These are phyloP conservation scores for Cerioporus squamosus DNA, from an alignment of 1,284 basidiomycete genomes.

Conservation along the genomic window DNA sequence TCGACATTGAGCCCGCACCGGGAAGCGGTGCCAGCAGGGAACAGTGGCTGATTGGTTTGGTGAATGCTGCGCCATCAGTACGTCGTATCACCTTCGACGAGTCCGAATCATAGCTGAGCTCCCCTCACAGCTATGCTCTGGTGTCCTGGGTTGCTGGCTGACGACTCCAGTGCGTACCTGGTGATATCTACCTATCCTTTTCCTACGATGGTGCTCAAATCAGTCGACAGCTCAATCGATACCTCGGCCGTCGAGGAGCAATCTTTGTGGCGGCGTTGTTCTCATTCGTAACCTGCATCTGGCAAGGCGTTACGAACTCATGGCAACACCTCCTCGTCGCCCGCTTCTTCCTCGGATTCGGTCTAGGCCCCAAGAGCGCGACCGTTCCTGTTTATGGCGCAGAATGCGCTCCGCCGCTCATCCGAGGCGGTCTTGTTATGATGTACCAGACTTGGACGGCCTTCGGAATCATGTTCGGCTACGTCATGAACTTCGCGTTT, in stretches of 20 bases:
- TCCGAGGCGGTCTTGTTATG: slow-evolving; percentile 82
- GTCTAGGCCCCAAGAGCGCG: slow-evolving; percentile 71
- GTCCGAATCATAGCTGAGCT: background rate
- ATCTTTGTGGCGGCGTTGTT: slow-evolving; percentile 75
- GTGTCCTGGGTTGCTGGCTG: slow-evolving; percentile 70
- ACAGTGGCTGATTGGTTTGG: slow-evolving; percentile 74
- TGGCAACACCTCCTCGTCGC: slow-evolving; percentile 76
- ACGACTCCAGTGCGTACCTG: slow-evolving; percentile 44
- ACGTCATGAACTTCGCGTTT: slow-evolving; percentile 58
- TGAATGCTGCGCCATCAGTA: slow-evolving; percentile 81
- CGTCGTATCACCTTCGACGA: slow-evolving; percentile 17
- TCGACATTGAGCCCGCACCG: slow-evolving; percentile 47
- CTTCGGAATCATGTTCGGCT: slow-evolving; percentile 73
- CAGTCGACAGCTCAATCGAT: slow-evolving; percentile 50
- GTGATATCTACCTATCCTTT: background rate
- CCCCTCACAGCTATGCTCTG: slow-evolving; percentile 50
- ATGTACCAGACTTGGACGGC: slow-evolving; percentile 81
- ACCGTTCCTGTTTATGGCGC: slow-evolving; percentile 71
- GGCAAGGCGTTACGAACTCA: slow-evolving; percentile 70
- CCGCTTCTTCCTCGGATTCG: slow-evolving; percentile 70
- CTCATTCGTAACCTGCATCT: slow-evolving; percentile 70
- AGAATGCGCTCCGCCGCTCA: slow-evolving; percentile 65
- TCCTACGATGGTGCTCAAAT: background rate
- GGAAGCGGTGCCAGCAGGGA: slow-evolving; percentile 38
- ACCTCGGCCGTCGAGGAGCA: slow-evolving; percentile 74